Evolutionary conservation across 768 basidiomycete genomes (phyloP).

Genomic region (Cystofilobasidium macerans): DNA sequence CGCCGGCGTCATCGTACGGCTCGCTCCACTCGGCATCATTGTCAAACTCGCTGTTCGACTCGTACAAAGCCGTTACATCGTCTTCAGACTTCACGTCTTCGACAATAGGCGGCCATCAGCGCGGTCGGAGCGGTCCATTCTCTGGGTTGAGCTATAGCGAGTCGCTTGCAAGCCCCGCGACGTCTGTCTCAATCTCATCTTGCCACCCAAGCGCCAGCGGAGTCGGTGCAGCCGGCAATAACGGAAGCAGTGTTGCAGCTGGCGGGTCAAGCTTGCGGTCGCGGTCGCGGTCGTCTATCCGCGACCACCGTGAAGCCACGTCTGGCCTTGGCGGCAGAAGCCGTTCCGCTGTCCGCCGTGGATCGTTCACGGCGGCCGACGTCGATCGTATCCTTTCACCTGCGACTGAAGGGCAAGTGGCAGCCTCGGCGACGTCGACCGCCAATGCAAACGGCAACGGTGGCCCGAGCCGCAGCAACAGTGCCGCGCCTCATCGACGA

Average conservation of each 20-base stretch:
- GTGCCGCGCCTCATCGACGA: not conserved
- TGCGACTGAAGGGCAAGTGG: not conserved
- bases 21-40: not conserved
- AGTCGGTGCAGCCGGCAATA: not conserved
- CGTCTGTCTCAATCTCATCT: slow-evolving; percentile 16
- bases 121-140: not conserved
- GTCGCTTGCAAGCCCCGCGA: slow-evolving; percentile 3
- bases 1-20: not conserved
- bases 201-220: not conserved
- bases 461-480: not conserved
- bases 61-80: slow-evolving; percentile 4
- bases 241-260: too few relatives aligned
- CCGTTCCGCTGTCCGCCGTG: not conserved
- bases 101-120: not conserved
- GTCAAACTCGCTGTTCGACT: not conserved
- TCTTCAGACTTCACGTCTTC: slow-evolving; percentile 8
- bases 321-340: not conserved
- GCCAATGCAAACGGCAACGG: slow-evolving; percentile 1
- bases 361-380: not conserved
- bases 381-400: not conserved
- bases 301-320: not conserved
- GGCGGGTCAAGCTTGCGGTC: slow-evolving; percentile 5
- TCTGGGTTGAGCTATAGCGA: not conserved
- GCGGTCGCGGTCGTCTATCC: slow-evolving; percentile 5
- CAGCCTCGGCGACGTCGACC: not conserved